Evolutionary conservation across 1,284 basidiomycete species (phyloP), one percentile per base, ranked within the genome.

Genomic region (Puccinia coronata): DNA sequence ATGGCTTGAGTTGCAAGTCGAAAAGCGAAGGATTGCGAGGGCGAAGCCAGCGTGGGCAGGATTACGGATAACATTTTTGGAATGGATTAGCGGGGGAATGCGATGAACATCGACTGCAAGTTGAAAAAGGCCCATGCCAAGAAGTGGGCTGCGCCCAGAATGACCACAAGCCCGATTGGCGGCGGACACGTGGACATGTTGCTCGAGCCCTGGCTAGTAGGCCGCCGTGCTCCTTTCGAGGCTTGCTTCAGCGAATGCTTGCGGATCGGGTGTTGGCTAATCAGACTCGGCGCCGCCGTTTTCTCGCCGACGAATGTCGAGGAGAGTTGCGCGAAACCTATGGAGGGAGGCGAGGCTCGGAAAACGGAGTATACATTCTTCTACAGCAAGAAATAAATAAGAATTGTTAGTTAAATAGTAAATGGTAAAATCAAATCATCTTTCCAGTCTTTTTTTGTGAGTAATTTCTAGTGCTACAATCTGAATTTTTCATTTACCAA

Each of bases 341-440:
- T 71, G 16, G 80, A 74, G 0, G 80, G 80, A 12, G 80, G 80
- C 39, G 80, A 74, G 14, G 80, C 70, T 55, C 80, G 25, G 65
- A 81, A 81, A 1, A 74, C 71, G 16, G 61, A 61, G 49, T 81
- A 81, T 18, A 81, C 80, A 74, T 81, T 81, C 72, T 81, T 81
- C 71, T 81, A 23, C 11, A 25, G n/a, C 2, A 36, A 34, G n/a
- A 65, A n/a, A 51, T 3, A 63, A 23, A 61, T 18, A 34, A 65
- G 51, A 65, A 47, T n/a, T n/a, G n/a, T n/a, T n/a, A 47, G 34
- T 23, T 8, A 47, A 28, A 20, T 36, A n/a, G n/a, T n/a, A n/a
- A n/a, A n/a, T n/a, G n/a, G n/a, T 34, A 53, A 28, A 31, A 73
- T 43, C 18, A 47, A 47, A 25, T 28, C 31, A 34, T 20, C 23